Evolutionary conservation across 768 basidiomycete genomes (phyloP), one percentile per base, ranked within the genome.

Genomic region (Dacryopinax spathularia): DNA sequence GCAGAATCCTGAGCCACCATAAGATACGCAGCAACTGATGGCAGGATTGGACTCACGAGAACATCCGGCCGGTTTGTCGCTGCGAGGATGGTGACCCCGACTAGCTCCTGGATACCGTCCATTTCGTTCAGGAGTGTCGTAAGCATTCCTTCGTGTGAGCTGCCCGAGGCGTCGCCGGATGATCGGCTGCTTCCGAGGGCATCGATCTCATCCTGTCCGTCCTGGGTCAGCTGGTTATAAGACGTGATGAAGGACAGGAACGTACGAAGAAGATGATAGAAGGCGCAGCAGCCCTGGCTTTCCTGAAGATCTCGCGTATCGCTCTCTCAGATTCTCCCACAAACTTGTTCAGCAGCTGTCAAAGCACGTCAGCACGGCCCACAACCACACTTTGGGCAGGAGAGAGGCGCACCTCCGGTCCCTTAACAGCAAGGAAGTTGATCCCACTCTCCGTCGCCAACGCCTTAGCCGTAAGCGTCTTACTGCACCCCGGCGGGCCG

Each of bases 291-390:
- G 89, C 88, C 34, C 94, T 82, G 1, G 96, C 96, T 73, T 96
- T 99, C 61, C 90, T 78, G 75, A 99, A 99, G 63, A 94, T 87
- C 70, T 98, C 95, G 33, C 96, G 83, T 15, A 99, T 89, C 0
- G 91, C 91, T 41, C 89, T 81, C 74, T 99, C 96, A 0, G 93
- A 96, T 75, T 99, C 96, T 22, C 96, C 96, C 18, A 99, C 92
- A 69, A 87, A 99, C 75, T 98, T 98, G 76, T 88, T 98, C 61
- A 98, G 72, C 0, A 99, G 81, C 93, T 98, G 70, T n/a, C 48
- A 48, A 65, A 4, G 18, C 18, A 16, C 25, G 37, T 37, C 36
- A 20, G 34, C 10, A 25, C 34, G 29, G 60, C 22, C 61, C 29
- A 36, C 62, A 31, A 41, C 25, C 34, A 34, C 12, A 39, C 67